Evolutionary conservation across 2,329 filamentous ascomycete species (phyloP), one percentile per base, ranked within the genome.

Genomic region (Aspergillus texensis): DNA sequence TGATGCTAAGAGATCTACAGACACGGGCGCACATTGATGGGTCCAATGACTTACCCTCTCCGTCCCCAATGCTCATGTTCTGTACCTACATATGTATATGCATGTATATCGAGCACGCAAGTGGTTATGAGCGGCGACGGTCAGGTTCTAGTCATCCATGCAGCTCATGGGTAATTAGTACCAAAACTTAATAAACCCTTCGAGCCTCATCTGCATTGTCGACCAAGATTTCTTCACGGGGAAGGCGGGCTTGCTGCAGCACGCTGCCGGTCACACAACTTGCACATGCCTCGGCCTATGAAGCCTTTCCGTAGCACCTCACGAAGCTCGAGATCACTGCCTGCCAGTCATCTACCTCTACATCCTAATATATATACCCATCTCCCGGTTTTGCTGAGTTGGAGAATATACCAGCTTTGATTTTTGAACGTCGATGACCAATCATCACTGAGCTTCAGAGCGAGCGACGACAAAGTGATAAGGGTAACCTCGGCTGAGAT

Each of bases 201-300:
- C 34, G 39, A 57, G 39, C 46, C 58, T 24, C 36, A 46, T n/a
- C 19, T 60, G 50, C 36, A 54, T 60, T 12, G 11, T 32, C 19
- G 30, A 30, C 30, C 30, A 34, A n/a, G 30, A 36, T 16, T 48
- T 58, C 46, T 46, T 62, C 58, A 62, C 53, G 58, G 48, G 46
- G 52, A 50, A 60, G 36, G 34, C 60, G 53, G 58, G 57, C 34
- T 55, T 39, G n/a, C 55, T 61, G 60, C 55, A 58, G 32, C 46
- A 57, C 43, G 32, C 30, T 54, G 58, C 58, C 32, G 28, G 36
- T 58, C 9, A 16, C 16, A 46, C 39, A 36, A 28, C 58, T 48
- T 56, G 30, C 59, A 60, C 60, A 64, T 63, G 63, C 58, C 43
- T 66, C 36, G 53, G 21, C 10, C 50, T 63, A 62, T 39, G 56